These are phyloP conservation scores for Begonia peltatifolia DNA, from an alignment of 306 rosid species.

Conservation along the genomic window DNA sequence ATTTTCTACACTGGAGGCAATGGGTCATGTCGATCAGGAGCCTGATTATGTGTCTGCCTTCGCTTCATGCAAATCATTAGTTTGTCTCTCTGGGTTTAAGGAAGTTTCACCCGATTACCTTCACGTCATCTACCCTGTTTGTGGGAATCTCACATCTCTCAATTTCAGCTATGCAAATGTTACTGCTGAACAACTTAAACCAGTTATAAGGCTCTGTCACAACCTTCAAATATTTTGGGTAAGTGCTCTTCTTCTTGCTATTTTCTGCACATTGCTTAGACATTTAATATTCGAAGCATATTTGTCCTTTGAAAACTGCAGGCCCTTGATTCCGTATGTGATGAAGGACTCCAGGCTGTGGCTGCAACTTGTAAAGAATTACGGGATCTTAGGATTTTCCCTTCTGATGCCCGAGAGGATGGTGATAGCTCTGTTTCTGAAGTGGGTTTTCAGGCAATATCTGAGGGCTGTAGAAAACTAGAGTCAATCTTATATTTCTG, in stretches of 20 bases:
- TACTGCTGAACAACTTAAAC: slow-evolving; percentile 40
- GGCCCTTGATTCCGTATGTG: slow-evolving; percentile 67
- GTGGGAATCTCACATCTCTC: slow-evolving; percentile 53
- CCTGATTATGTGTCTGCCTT: slow-evolving; percentile 53
- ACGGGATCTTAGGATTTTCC: slow-evolving; percentile 72
- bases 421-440: slow-evolving; percentile 67
- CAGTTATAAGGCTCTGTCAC: slow-evolving; percentile 51
- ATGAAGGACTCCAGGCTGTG: slow-evolving; percentile 79
- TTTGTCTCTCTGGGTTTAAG: slow-evolving; percentile 76
- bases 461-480: slow-evolving; percentile 73
- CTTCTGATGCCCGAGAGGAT: slow-evolving; percentile 36
- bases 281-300: slow-evolving; percentile 10
- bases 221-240: slow-evolving; percentile 71
- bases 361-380: slow-evolving; percentile 70
- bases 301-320: slow-evolving; percentile 10
- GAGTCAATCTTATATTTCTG: slow-evolving; percentile 63
- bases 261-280: slow-evolving; percentile 2
- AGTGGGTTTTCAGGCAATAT: slow-evolving; percentile 63
- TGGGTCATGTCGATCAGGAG: slow-evolving; percentile 33
- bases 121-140: slow-evolving; percentile 45
- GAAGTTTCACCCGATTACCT: slow-evolving; percentile 42
- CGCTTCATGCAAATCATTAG: slow-evolving; percentile 59
- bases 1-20: slow-evolving; percentile 24
- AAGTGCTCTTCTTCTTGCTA: slow-evolving; percentile 12
- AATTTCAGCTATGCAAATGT: slow-evolving; percentile 66